Conservation (phyloP, 192 early-diverging fungal species). For the Coemansia sp. region DNA sequence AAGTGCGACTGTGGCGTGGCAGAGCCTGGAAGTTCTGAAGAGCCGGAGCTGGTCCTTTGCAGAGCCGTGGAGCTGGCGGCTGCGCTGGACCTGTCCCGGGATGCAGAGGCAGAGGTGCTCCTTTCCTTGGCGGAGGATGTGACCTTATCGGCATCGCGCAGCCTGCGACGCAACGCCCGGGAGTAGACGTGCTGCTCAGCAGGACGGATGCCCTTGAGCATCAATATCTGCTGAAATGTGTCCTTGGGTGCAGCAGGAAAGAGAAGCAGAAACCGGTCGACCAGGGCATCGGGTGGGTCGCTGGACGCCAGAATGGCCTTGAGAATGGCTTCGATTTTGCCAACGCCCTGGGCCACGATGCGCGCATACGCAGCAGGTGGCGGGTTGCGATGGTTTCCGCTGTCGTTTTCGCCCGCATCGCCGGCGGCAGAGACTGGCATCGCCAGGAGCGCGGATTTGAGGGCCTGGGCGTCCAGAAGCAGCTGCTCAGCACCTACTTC, state of each 20-base stretch:
- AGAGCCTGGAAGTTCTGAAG: background rate
- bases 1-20: background rate
- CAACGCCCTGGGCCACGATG: conserved; percentile 78
- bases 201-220: conserved; percentile 76
- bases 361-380: conserved; percentile 69
- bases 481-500: conserved; percentile 97
- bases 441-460: conserved; percentile 80
- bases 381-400: no score
- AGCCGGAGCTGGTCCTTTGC: background rate
- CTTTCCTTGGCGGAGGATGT: background rate
- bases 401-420: conserved; percentile 10
- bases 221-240: conserved; percentile 79
- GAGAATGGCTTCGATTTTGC: conserved; percentile 81
- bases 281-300: conserved; percentile 80
- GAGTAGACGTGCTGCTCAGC: conserved; percentile 59
- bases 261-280: conserved; percentile 87
- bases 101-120: background rate
- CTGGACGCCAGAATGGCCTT: conserved; percentile 85
- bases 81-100: background rate
- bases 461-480: conserved; percentile 89
- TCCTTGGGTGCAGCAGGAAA: conserved; percentile 68
- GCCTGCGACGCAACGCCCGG: conserved; percentile 20
- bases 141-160: background rate
- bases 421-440: conserved; percentile 69
- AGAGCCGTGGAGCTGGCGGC: background rate